These are phyloP conservation scores for Populus nigra DNA, from an alignment of 345 rosid species.

Conservation along the genomic window DNA sequence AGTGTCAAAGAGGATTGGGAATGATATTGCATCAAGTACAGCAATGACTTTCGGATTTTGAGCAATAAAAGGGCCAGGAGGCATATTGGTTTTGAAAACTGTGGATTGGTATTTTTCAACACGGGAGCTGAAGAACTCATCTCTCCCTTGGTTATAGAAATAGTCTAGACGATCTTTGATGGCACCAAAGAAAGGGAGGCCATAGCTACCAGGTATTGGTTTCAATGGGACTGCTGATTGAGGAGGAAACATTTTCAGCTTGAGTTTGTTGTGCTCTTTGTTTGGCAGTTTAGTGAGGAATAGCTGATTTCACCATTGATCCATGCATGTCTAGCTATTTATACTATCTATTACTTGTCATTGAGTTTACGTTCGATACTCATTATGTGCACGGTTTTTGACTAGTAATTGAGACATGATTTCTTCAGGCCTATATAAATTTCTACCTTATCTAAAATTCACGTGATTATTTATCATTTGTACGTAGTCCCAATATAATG, in stretches of 20 bases:
- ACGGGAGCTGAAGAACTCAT: slow-evolving; percentile 33
- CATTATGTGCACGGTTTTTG: not conserved
- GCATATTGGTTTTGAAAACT: slow-evolving; percentile 42
- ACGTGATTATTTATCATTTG: not conserved
- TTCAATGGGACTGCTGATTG: not conserved
- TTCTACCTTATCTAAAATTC: not conserved
- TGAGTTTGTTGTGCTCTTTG: not conserved
- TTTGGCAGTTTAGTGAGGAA: not conserved
- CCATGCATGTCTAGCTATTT: not conserved
- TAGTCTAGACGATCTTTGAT: slow-evolving; percentile 44
- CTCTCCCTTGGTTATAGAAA: slow-evolving; percentile 48
- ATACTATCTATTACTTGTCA: not conserved
- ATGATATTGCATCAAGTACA: slow-evolving; percentile 41
- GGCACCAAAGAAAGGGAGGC: slow-evolving; percentile 35
- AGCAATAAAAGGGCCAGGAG: slow-evolving; percentile 54
- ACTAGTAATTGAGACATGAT: not conserved
- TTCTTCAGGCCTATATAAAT: not conserved
- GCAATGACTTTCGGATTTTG: slow-evolving; percentile 25
- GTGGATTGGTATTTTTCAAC: slow-evolving; percentile 34
- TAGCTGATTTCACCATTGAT: not conserved
- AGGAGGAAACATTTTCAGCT: slow-evolving; percentile 19
- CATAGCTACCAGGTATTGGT: slow-evolving; percentile 43
- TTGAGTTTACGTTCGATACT: not conserved
- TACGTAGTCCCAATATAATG: not conserved
- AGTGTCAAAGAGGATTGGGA: slow-evolving; percentile 41